A percentile compares a stretch with the other conserved stretches of the same genome.
Conservation (phyloP, 1,284 basidiomycete genomes). For the Moesziomyces parantarcticus region DNA sequence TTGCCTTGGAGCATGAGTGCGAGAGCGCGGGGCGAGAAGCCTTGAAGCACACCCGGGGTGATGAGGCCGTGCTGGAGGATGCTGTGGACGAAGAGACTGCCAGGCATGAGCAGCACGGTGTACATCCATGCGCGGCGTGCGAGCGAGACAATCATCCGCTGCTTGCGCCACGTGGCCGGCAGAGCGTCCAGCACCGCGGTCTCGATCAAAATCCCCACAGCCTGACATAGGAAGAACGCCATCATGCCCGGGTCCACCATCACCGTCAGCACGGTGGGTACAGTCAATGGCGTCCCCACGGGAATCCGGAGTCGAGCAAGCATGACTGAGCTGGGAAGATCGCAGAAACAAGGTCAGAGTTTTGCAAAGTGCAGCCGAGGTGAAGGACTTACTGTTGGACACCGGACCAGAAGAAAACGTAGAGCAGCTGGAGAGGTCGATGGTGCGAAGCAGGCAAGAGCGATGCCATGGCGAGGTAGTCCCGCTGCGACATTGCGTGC, state of each 20-base stretch:
- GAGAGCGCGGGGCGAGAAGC: constrained; percentile 16
- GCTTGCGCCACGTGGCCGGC: constrained; percentile 19
- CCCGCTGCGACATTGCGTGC: constrained; percentile 35
- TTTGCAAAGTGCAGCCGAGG: too few relatives aligned
- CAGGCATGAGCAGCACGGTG: constrained; percentile 18
- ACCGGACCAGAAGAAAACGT: constrained; percentile 44
- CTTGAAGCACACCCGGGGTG: constrained; percentile 32
- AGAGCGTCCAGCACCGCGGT: constrained; percentile 21
- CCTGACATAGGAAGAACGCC: constrained; percentile 37
- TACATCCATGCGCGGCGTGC: constrained; percentile 33
- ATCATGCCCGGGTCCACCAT: constrained; percentile 38
- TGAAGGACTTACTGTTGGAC: constrained; percentile 33
- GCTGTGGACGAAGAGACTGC: constrained; percentile 28
- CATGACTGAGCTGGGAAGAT: constrained; percentile 24
- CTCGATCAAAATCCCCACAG: constrained; percentile 23
- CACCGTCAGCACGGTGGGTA: constrained; percentile 1
- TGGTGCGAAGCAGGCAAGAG: constrained; percentile 15
- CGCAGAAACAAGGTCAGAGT: neutral
- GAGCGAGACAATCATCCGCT: constrained; percentile 2
- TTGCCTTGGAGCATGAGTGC: constrained; percentile 30
- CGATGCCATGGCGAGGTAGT: constrained; percentile 29
- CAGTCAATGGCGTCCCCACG: neutral
- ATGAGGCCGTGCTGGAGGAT: constrained; percentile 21
- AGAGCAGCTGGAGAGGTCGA: constrained; percentile 23
- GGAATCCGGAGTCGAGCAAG: constrained; percentile 20